These are phyloP conservation scores for Saksenaea vasiformis DNA, from an alignment of 371 early-diverging fungal species.

Conservation along the genomic window DNA sequence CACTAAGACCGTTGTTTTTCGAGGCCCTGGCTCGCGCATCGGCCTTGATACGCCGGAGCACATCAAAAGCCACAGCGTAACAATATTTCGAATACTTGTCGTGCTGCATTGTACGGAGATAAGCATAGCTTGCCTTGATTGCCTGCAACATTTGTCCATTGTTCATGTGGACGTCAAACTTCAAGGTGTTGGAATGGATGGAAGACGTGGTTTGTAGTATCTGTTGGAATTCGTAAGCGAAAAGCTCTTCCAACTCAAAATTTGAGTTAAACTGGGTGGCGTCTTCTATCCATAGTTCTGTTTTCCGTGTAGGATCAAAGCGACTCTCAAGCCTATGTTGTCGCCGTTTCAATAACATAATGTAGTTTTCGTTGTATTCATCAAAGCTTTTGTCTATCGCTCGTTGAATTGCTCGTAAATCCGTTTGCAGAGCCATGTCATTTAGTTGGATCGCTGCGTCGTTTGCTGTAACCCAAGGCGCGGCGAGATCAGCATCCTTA, in stretches of 20 bases:
- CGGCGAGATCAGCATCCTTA: constrained; percentile 28
- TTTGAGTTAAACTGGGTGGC: constrained; percentile 19
- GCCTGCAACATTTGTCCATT: constrained; percentile 10
- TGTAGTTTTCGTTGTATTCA: constrained; percentile 13
- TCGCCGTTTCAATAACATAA: constrained; percentile 9
- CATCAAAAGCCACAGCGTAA: constrained; percentile 29
- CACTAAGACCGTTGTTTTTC: constrained; percentile 14
- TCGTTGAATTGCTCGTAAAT: constrained; percentile 21
- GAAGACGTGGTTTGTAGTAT: not conserved
- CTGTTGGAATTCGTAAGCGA: constrained; percentile 22
- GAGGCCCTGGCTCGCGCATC: constrained; percentile 17
- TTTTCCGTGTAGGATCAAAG: constrained; percentile 21
- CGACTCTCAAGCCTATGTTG: constrained; percentile 20
- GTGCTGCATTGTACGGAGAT: constrained; percentile 14
- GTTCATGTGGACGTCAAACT: constrained; percentile 14
- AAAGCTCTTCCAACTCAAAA: constrained; percentile 40
- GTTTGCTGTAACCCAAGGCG: constrained; percentile 26
- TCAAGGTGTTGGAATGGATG: constrained; percentile 7
- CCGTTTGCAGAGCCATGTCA: constrained; percentile 17
- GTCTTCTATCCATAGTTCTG: constrained; percentile 7
- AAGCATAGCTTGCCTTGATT: constrained; percentile 31
- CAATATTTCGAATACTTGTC: constrained; percentile 23
- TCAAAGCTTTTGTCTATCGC: constrained; percentile 11
- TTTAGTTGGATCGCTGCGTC: constrained; percentile 17
- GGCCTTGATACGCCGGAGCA: constrained; percentile 25